phyloP scores from a whole-genome alignment of 2,329 filamentous ascomycete species.

The Dothidotthia symphoricarpi region DNA sequence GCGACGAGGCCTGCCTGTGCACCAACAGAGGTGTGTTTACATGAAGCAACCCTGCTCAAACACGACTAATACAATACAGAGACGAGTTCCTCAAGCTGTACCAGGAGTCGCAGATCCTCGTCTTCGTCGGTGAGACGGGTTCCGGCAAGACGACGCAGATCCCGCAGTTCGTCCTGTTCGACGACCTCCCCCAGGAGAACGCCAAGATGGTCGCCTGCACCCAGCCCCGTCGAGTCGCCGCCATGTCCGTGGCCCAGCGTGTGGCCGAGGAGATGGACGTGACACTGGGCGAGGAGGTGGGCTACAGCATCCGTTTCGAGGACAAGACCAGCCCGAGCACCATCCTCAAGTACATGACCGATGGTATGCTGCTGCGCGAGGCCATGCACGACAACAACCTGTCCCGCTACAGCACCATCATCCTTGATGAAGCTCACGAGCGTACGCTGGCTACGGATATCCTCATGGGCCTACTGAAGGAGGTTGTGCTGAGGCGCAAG shows the following conservation, averaged over 20 bases:
- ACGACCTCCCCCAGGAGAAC: conserved; percentile 84
- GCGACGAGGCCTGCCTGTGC: conserved; percentile 82
- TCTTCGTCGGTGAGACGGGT: conserved; percentile 98
- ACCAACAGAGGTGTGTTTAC: conserved; percentile 71
- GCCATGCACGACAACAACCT: conserved; percentile 89
- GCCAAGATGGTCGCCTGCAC: conserved; percentile 95
- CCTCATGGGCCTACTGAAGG: conserved; percentile 89
- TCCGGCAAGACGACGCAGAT: conserved; percentile 99
- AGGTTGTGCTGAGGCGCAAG: conserved; percentile 78
- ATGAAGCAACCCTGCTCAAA: too few relatives aligned
- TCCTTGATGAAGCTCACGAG: conserved; percentile 98
- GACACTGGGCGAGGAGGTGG: conserved; percentile 84
- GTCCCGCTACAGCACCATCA: conserved; percentile 89
- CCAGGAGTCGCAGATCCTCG: conserved; percentile 90
- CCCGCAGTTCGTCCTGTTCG: conserved; percentile 95
- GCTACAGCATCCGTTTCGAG: conserved; percentile 97
- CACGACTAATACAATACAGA: conserved; percentile 45
- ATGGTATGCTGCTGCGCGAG: conserved; percentile 96
- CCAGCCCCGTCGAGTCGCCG: conserved; percentile 93
- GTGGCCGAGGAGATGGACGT: conserved; percentile 95
- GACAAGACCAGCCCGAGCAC: conserved; percentile 86
- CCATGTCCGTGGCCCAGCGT: conserved; percentile 96
- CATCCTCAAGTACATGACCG: conserved; percentile 99
- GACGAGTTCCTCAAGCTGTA: conserved; percentile 93
- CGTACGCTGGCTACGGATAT: conserved; percentile 95